Evolutionary conservation across 1,284 basidiomycete genomes (phyloP).

Genomic region (Ceratobasidium theobromae): DNA sequence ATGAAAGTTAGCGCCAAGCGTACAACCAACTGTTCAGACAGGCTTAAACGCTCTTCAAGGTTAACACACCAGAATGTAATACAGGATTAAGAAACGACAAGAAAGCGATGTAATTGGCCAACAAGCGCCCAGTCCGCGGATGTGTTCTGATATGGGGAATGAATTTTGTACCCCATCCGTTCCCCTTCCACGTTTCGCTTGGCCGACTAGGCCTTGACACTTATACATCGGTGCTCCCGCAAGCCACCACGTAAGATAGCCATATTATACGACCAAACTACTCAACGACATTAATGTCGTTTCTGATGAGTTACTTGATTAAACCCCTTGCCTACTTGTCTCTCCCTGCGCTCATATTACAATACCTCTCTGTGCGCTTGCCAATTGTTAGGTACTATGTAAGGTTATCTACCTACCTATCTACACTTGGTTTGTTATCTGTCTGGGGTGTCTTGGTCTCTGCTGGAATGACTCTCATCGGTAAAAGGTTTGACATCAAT

Average conservation of each 20-base stretch:
- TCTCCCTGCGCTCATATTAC: slow-evolving; percentile 63
- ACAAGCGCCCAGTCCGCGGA: slow-evolving; percentile 10
- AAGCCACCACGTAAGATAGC: not conserved
- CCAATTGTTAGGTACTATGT: slow-evolving; percentile 69
- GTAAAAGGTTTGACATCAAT: slow-evolving; percentile 82
- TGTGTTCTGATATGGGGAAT: not conserved
- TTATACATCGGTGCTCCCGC: not conserved
- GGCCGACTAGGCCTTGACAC: not conserved
- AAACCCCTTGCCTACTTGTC: slow-evolving; percentile 73
- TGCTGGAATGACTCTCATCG: slow-evolving; percentile 67
- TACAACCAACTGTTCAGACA: too few relatives aligned
- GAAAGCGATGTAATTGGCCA: not conserved
- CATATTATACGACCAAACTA: not conserved
- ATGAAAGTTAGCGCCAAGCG: too few relatives aligned
- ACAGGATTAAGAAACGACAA: not conserved
- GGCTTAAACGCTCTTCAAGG: too few relatives aligned
- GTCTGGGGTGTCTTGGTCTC: slow-evolving; percentile 76
- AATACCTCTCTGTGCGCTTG: slow-evolving; percentile 56
- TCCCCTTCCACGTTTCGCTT: slow-evolving; percentile 12
- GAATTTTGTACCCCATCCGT: slow-evolving; percentile 1
- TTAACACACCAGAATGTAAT: too few relatives aligned
- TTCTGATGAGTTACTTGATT: slow-evolving; percentile 54
- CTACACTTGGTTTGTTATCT: slow-evolving; percentile 71
- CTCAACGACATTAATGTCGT: slow-evolving; percentile 51
- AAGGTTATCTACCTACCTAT: slow-evolving; percentile 71